Evolutionary conservation across 1,139 yeast genomes (phyloP).

Genomic region (Pichia sp.): DNA sequence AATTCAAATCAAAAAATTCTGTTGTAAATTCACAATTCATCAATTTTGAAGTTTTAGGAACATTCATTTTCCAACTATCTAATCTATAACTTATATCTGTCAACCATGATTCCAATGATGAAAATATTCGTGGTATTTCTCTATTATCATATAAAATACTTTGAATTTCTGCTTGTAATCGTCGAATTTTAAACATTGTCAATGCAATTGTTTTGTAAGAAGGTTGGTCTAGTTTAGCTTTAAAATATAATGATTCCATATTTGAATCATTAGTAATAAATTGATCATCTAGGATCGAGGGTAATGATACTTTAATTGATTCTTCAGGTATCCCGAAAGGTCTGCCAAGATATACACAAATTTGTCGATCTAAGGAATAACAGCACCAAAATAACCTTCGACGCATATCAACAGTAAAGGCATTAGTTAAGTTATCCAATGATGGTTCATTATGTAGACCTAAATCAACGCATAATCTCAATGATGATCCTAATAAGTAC

Average conservation of each 20-base stretch:
- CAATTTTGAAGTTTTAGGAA: constrained; percentile 51
- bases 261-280: constrained; percentile 34
- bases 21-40: constrained; percentile 73
- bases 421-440: constrained; percentile 30
- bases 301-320: constrained; percentile 57
- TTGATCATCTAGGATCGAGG: constrained; percentile 71
- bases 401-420: constrained; percentile 60
- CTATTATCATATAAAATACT: constrained; percentile 62
- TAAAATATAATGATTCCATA: constrained; percentile 25
- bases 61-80: constrained; percentile 49
- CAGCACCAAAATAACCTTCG: constrained; percentile 87
- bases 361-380: constrained; percentile 74
- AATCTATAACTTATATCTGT: constrained; percentile 39
- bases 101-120: constrained; percentile 46
- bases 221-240: constrained; percentile 34
- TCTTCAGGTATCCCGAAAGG: constrained; percentile 76
- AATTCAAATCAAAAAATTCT: constrained; percentile 67
- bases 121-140: constrained; percentile 60
- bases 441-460: constrained; percentile 57
- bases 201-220: constrained; percentile 63
- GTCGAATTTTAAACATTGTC: constrained; percentile 61
- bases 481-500: constrained; percentile 79
- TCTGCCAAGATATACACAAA: constrained; percentile 64
- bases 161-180: constrained; percentile 74
- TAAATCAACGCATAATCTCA: constrained; percentile 73